Percentiles rank a stretch among this genome's conserved stretches.
Evolutionary conservation across 345 rosid genomes (phyloP).

Genomic region (Odontarrhena argentea): DNA sequence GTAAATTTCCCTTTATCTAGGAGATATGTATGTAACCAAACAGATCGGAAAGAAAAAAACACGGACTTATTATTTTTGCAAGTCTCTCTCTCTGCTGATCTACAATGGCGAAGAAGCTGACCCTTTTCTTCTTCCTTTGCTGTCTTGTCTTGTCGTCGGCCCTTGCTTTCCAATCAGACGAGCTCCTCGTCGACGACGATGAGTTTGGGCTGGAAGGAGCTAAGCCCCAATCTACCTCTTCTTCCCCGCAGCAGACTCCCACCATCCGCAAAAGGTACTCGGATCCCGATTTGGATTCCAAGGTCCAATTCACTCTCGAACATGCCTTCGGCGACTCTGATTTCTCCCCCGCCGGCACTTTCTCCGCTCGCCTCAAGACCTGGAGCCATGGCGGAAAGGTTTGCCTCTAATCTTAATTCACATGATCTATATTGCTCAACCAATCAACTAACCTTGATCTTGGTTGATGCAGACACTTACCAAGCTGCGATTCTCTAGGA

Average conservation of each 20-base stretch:
- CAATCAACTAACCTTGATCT: background rate
- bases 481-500: constrained; percentile 85
- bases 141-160: constrained; percentile 29
- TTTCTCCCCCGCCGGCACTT: constrained; percentile 79
- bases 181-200: constrained; percentile 79
- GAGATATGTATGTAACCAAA: no score
- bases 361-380: constrained; percentile 92
- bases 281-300: constrained; percentile 89
- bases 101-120: constrained; percentile 39
- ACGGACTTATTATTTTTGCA: no score
- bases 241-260: constrained; percentile 32
- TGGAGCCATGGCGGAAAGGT: constrained; percentile 89
- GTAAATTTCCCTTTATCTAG: no score
- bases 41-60: no score
- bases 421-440: no score
- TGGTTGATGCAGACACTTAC: constrained; percentile 67
- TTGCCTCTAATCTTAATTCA: background rate
- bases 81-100: background rate
- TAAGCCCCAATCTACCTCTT: constrained; percentile 39
- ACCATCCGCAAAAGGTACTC: constrained; percentile 55
- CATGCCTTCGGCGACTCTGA: constrained; percentile 92
- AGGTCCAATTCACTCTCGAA: constrained; percentile 87
- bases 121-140: constrained; percentile 34
- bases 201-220: constrained; percentile 78
- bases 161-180: constrained; percentile 76